A percentile compares a stretch with the other conserved stretches of the same genome.
These are phyloP conservation scores for Phytopythium mirpurense DNA, from an alignment of 352 stramenopile genomes.

Conservation along the genomic window DNA sequence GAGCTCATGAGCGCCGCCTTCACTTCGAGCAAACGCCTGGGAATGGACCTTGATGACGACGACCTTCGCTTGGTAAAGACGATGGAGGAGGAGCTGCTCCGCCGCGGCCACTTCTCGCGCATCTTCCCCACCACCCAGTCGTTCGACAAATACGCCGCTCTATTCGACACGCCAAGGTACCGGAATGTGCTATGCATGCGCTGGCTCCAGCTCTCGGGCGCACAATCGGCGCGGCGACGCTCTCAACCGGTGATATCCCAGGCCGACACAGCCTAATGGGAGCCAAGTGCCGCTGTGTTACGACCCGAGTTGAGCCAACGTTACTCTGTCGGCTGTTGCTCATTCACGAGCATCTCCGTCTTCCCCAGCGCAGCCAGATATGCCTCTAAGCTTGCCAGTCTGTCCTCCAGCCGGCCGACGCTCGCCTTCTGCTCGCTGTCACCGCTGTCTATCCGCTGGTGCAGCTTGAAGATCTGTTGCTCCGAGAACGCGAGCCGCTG, in stretches of 20 bases:
- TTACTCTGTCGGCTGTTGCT: conserved; percentile 2
- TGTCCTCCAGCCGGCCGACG: neutral
- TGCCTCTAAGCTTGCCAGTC: conserved; percentile 1
- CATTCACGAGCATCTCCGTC: neutral
- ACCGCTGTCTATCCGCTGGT: conserved; percentile 23
- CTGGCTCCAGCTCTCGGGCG: conserved; percentile 33
- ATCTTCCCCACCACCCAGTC: conserved; percentile 65
- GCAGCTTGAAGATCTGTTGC: conserved; percentile 52
- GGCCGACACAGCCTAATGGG: neutral
- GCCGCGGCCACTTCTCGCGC: conserved; percentile 60
- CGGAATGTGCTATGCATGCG: conserved; percentile 58
- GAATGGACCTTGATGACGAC: conserved; percentile 44
- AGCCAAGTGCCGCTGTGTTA: neutral
- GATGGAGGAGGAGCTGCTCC: conserved; percentile 60
- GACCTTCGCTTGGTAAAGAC: conserved; percentile 49
- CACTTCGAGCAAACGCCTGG: conserved; percentile 1
- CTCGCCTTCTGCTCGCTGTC: conserved; percentile 4
- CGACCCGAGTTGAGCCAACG: neutral
- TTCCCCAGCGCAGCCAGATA: conserved; percentile 2
- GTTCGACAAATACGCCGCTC: conserved; percentile 37
- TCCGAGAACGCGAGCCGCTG: conserved; percentile 61
- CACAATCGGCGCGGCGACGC: conserved; percentile 18
- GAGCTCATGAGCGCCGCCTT: conserved; percentile 25
- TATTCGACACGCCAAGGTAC: conserved; percentile 55
- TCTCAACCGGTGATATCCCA: conserved; percentile 2